Percentiles rank a stretch among this genome's conserved stretches.
Conservation (phyloP, 163 green algal genomes). For the Chlorella variabilis region DNA sequence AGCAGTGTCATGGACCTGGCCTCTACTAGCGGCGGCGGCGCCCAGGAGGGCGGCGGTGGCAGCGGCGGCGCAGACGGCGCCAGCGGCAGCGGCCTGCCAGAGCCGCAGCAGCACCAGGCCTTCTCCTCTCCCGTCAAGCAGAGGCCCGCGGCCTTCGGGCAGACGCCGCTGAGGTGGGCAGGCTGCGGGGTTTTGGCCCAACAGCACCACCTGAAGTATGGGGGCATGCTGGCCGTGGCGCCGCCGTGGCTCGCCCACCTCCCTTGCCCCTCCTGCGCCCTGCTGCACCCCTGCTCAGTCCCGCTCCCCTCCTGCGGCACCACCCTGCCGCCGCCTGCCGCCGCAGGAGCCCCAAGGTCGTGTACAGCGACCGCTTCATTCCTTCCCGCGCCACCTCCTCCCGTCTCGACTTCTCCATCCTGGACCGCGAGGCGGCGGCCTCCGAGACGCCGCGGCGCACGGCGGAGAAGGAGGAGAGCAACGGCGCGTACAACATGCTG, state of each 20-base stretch:
- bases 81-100: not conserved
- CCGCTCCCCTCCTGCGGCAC: too few species aligned
- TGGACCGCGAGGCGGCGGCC: conserved; percentile 75
- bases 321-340: not conserved
- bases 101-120: conserved; percentile 19
- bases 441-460: conserved; percentile 25
- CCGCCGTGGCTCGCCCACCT: too few species aligned
- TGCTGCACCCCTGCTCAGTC: too few species aligned
- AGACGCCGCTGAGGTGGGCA: conserved; percentile 15
- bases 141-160: not conserved
- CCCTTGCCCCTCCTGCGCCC: too few species aligned
- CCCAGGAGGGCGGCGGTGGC: not conserved
- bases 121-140: conserved; percentile 11
- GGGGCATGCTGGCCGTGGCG: too few species aligned
- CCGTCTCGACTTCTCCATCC: conserved; percentile 79
- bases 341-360: conserved; percentile 57
- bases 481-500: conserved; percentile 80
- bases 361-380: conserved; percentile 89
- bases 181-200: too few species aligned
- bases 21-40: conserved; percentile 23
- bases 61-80: not conserved
- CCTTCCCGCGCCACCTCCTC: conserved; percentile 69
- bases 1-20: not conserved
- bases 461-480: conserved; percentile 69
- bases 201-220: too few species aligned